phyloP scores from a whole-genome alignment of 2,329 filamentous ascomycete genomes.

The Epichloe hybrida region DNA sequence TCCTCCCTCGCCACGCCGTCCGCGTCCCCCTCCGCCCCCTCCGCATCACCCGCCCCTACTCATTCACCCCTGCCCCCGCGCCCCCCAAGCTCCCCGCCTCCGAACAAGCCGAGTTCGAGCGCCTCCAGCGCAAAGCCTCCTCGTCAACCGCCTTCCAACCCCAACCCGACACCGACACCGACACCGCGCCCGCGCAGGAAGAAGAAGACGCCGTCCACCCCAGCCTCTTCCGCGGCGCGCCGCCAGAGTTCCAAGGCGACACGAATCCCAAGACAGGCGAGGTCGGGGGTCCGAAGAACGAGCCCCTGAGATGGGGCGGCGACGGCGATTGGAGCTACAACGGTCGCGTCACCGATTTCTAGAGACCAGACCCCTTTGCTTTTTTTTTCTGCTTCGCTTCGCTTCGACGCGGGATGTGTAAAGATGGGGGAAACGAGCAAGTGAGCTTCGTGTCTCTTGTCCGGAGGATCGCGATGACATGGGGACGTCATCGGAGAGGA shows the following conservation, averaged over 20 bases:
- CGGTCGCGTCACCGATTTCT: conserved; percentile 87
- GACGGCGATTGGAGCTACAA: conserved; percentile 82
- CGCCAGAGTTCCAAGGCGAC: conserved; percentile 88
- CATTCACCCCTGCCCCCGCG: conserved; percentile 44
- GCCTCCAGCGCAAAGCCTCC: conserved; percentile 55
- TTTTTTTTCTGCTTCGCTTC: too few species aligned
- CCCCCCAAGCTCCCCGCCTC: conserved; percentile 79
- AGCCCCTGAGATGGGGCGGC: conserved; percentile 78
- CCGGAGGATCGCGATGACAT: too few species aligned
- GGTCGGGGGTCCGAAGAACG: conserved; percentile 93
- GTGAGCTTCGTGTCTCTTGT: too few species aligned
- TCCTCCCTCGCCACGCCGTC: conserved; percentile 3
- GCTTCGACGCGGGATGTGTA: background rate
- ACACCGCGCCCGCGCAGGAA: conserved; percentile 3
- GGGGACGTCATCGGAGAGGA: too few species aligned
- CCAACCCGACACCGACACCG: conserved; percentile 4
- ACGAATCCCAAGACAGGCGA: conserved; percentile 88
- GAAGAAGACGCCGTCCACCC: conserved; percentile 24
- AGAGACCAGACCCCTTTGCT: background rate
- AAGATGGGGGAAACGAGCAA: background rate
- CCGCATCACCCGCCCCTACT: conserved; percentile 15
- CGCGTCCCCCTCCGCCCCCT: background rate
- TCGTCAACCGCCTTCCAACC: conserved; percentile 29
- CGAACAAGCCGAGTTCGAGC: conserved; percentile 83
- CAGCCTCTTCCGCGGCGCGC: conserved; percentile 58